phyloP scores from a whole-genome alignment of 495 filamentous ascomycete species.

The Penicillium manginii region DNA sequence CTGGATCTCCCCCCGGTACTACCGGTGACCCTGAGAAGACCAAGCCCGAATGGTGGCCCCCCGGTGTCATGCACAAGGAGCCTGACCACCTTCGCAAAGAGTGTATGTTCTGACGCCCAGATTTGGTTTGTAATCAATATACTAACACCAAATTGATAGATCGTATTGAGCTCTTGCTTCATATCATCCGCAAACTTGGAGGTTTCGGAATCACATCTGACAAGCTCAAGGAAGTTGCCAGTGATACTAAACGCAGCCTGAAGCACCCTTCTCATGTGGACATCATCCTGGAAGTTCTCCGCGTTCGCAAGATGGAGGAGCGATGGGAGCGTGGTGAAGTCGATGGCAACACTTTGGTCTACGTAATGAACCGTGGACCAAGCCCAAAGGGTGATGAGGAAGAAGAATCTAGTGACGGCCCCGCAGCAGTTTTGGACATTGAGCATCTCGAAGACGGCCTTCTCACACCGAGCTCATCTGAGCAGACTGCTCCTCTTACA shows the following conservation, averaged over 20 bases:
- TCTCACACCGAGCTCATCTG: constrained; percentile 39
- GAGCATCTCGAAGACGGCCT: constrained; percentile 37
- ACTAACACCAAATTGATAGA: constrained; percentile 22
- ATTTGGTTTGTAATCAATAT: not conserved
- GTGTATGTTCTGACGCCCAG: constrained; percentile 51
- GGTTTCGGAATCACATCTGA: constrained; percentile 41
- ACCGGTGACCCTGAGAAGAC: constrained; percentile 56
- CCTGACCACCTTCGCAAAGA: constrained; percentile 82
- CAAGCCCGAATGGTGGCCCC: constrained; percentile 84
- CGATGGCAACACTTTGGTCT: constrained; percentile 43
- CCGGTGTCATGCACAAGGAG: constrained; percentile 68
- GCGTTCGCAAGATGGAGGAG: constrained; percentile 57
- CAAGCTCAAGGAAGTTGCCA: constrained; percentile 46
- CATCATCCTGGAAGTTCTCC: constrained; percentile 57
- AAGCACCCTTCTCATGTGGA: constrained; percentile 40
- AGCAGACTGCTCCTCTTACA: constrained; percentile 32
- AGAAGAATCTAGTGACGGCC: constrained; percentile 28
- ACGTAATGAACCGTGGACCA: constrained; percentile 42
- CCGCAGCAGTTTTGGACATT: constrained; percentile 10
- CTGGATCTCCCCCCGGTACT: constrained; percentile 40
- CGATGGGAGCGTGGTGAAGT: constrained; percentile 55
- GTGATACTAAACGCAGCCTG: constrained; percentile 45
- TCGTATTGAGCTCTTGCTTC: constrained; percentile 45
- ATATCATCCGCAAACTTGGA: constrained; percentile 51
- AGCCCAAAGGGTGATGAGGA: constrained; percentile 44